phyloP scores from a whole-genome alignment of 2,329 filamentous ascomycete species.

The Canariomyces notabilis region DNA sequence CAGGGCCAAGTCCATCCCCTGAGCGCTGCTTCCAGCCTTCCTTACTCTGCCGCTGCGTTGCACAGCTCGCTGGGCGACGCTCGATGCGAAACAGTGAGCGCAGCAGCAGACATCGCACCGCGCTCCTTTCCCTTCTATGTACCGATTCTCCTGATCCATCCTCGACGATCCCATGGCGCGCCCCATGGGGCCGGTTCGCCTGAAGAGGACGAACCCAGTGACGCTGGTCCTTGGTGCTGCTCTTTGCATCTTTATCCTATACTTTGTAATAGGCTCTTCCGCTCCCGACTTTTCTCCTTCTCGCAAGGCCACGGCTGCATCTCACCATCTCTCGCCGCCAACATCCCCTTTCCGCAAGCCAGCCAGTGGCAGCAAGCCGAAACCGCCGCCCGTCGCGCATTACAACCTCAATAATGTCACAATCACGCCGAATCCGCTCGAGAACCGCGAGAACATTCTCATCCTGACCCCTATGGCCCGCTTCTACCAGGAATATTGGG shows the following conservation, averaged over 20 bases:
- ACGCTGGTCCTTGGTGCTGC: slow-evolving; percentile 67
- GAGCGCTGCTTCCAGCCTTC: slow-evolving; percentile 1
- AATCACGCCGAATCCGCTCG: slow-evolving; percentile 67
- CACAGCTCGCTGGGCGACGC: slow-evolving; percentile 8
- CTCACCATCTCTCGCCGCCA: slow-evolving; percentile 67
- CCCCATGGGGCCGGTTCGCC: slow-evolving; percentile 60
- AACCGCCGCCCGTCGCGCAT: slow-evolving; percentile 79
- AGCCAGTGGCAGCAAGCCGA: slow-evolving; percentile 45
- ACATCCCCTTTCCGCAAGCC: slow-evolving; percentile 68
- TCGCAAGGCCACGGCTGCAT: slow-evolving; percentile 48
- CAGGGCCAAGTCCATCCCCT: not conserved
- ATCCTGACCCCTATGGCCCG: slow-evolving; percentile 88
- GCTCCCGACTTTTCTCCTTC: slow-evolving; percentile 27
- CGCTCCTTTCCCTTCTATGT: slow-evolving; percentile 19
- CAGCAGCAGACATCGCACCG: slow-evolving; percentile 2
- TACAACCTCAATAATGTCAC: slow-evolving; percentile 97
- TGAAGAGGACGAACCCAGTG: slow-evolving; percentile 74
- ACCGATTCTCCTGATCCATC: slow-evolving; percentile 15
- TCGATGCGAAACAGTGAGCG: slow-evolving; percentile 10
- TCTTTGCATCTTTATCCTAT: slow-evolving; percentile 66
- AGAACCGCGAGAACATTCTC: slow-evolving; percentile 78
- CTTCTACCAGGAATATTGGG: slow-evolving; percentile 95
- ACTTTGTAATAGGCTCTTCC: slow-evolving; percentile 55
- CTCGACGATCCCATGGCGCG: slow-evolving; percentile 43
- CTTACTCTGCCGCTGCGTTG: slow-evolving; percentile 2